A percentile compares a stretch with the other conserved stretches of the same genome.
These are phyloP conservation scores for Spathaspora sp. DNA, from an alignment of 805 yeast species.

Conservation along the genomic window DNA sequence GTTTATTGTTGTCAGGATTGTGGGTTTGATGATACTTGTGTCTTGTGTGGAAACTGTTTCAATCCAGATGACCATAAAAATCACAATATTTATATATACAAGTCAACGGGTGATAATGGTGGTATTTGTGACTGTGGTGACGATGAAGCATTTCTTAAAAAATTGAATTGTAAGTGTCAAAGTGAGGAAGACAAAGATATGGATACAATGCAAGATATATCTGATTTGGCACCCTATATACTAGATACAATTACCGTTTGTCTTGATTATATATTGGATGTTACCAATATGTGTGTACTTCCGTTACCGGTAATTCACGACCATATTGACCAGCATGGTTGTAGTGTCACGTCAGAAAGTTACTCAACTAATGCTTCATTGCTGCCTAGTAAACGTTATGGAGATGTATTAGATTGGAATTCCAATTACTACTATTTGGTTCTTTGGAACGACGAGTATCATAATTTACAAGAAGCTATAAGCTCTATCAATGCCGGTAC, in stretches of 20 bases:
- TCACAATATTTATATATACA: constrained; percentile 58
- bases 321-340: constrained; percentile 18
- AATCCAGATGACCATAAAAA: constrained; percentile 63
- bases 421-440: constrained; percentile 34
- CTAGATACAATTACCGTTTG: constrained; percentile 26
- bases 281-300: constrained; percentile 34
- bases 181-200: not conserved
- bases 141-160: constrained; percentile 54
- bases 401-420: constrained; percentile 29
- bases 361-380: constrained; percentile 31
- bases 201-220: constrained; percentile 7
- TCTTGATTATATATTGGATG: constrained; percentile 43
- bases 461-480: constrained; percentile 54
- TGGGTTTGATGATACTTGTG: constrained; percentile 76
- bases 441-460: constrained; percentile 80
- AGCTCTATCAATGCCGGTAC: constrained; percentile 39
- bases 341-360: constrained; percentile 13
- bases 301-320: constrained; percentile 39
- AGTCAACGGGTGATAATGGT: constrained; percentile 42
- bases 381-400: constrained; percentile 26
- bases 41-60: constrained; percentile 70
- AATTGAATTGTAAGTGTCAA: constrained; percentile 49
- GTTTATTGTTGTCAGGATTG: constrained; percentile 74
- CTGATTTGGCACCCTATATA: constrained; percentile 16
- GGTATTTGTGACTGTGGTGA: constrained; percentile 80